A percentile compares a stretch with the other conserved stretches of the same genome.
phyloP scores from a whole-genome alignment of 2,329 filamentous ascomycete species.

The Fusarium paranaense region DNA sequence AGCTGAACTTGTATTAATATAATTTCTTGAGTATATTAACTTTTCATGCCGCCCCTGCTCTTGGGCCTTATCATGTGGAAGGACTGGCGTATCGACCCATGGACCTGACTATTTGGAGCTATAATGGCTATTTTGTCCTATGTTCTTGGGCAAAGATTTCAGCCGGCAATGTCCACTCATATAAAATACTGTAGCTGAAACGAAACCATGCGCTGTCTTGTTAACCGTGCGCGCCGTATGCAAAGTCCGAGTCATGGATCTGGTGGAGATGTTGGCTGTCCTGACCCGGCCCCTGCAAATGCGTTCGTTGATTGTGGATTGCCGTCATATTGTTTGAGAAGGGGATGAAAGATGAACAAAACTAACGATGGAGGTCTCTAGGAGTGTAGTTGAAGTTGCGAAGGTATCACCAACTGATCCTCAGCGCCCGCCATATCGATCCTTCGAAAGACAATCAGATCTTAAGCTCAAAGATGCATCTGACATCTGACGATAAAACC shows the following conservation, averaged over 20 bases:
- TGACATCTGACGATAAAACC: not conserved
- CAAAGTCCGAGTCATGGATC: not conserved
- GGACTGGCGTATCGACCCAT: not conserved
- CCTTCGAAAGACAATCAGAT: not conserved
- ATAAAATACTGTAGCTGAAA: not conserved
- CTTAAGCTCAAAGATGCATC: not conserved
- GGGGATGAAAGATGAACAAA: not conserved
- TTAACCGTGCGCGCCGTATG: not conserved
- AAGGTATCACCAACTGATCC: not conserved
- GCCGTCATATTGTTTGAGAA: not conserved
- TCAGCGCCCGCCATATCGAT: not conserved
- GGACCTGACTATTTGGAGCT: not conserved
- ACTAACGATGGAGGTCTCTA: not conserved
- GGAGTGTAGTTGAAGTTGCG: not conserved
- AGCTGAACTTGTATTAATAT: not conserved
- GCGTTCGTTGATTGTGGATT: not conserved
- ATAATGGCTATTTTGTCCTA: not conserved
- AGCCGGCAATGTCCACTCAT: not conserved
- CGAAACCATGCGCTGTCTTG: not conserved
- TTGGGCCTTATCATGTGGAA: not conserved
- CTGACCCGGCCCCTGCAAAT: not conserved
- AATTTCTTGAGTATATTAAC: not conserved
- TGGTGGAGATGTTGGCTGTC: not conserved
- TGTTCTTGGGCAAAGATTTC: not conserved
- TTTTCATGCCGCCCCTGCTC: not conserved